phyloP scores from a whole-genome alignment of 495 filamentous ascomycete genomes.

The Penicillium herquei region DNA sequence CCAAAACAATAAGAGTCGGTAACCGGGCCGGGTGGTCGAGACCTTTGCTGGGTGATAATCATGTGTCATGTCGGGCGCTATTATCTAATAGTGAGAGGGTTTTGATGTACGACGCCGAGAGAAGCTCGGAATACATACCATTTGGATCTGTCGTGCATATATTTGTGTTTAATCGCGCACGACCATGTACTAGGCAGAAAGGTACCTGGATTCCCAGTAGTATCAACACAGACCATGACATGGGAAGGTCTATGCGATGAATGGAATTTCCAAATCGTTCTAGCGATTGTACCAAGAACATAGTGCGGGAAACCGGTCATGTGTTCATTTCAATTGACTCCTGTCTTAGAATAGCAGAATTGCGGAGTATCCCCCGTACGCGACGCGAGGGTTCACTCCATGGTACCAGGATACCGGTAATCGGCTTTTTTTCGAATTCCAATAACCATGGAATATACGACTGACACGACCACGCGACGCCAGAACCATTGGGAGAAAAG shows the following conservation, averaged over 20 bases:
- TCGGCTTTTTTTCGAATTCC: background rate
- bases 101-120: background rate
- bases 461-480: background rate
- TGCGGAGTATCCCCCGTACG: background rate
- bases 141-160: background rate
- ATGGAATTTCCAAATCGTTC: background rate
- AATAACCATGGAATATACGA: background rate
- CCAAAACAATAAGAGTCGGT: background rate
- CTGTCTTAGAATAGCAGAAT: background rate
- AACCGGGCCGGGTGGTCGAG: conserved; percentile 16
- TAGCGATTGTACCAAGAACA: background rate
- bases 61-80: conserved; percentile 27
- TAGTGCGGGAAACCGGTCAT: background rate
- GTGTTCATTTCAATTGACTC: background rate
- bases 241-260: background rate
- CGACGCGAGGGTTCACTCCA: background rate
- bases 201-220: background rate
- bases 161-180: background rate
- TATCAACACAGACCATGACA: background rate
- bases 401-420: too few species aligned
- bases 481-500: background rate
- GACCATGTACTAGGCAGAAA: background rate
- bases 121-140: background rate
- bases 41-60: conserved; percentile 16
- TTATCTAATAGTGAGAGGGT: conserved; percentile 21